Conservation (phyloP, 495 filamentous ascomycete species). For the Collariella sp. region DNA sequence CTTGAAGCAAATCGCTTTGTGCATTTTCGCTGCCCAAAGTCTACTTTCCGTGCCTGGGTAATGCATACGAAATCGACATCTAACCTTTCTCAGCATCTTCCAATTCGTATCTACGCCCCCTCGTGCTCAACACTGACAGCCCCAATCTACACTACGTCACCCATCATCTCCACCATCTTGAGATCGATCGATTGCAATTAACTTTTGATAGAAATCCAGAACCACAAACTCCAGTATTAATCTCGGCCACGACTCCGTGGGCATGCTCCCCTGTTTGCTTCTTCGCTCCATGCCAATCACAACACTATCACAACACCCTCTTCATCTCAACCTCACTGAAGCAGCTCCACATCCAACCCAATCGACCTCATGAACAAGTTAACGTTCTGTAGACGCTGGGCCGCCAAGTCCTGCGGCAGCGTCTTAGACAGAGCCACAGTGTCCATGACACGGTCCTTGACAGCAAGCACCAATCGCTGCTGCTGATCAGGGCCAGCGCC, state of each 20-base stretch:
- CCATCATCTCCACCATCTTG: too few species aligned
- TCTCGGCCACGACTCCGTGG: not conserved
- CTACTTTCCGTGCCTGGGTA: too few species aligned
- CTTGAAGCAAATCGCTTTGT: too few species aligned
- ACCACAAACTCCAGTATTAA: not conserved
- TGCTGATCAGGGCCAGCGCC: slow-evolving; percentile 89
- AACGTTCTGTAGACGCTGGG: slow-evolving; percentile 75
- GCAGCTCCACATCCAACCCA: slow-evolving; percentile 88
- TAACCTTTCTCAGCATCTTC: not conserved
- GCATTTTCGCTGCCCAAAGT: too few species aligned
- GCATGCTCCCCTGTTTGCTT: not conserved
- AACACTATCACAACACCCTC: not conserved
- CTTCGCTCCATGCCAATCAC: too few species aligned
- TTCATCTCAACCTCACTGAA: slow-evolving; percentile 54
- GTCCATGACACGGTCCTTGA: slow-evolving; percentile 98
- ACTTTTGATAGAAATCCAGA: slow-evolving; percentile 12
- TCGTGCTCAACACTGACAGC: not conserved
- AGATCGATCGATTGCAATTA: not conserved
- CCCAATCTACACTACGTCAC: not conserved
- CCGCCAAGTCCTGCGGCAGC: slow-evolving; percentile 74
- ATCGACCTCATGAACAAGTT: slow-evolving; percentile 98
- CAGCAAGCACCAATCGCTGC: slow-evolving; percentile 83
- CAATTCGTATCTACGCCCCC: not conserved
- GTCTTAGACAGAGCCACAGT: slow-evolving; percentile 81
- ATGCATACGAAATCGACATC: not conserved